These are phyloP conservation scores for Xylariaceae sp. DNA, from an alignment of 2,329 filamentous ascomycete species.

Conservation along the genomic window DNA sequence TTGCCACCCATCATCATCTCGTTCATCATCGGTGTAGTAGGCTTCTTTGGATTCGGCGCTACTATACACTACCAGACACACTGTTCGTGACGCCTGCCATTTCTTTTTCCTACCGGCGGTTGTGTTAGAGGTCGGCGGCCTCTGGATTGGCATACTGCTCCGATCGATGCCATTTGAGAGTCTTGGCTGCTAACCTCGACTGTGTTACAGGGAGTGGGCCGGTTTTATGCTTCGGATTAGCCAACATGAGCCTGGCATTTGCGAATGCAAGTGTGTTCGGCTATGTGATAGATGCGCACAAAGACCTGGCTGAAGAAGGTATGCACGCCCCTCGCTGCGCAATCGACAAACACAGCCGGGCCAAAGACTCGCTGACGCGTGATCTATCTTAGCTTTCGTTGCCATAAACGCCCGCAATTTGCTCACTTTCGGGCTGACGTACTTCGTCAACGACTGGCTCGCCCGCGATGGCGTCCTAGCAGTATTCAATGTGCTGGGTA, in stretches of 20 bases:
- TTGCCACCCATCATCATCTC: conserved; percentile 38
- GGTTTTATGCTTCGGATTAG: conserved; percentile 44
- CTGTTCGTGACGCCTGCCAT: conserved; percentile 23
- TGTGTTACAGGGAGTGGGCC: conserved; percentile 33
- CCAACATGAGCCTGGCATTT: conserved; percentile 46
- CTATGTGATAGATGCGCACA: conserved; percentile 47
- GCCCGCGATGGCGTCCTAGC: conserved; percentile 32
- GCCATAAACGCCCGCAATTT: conserved; percentile 48
- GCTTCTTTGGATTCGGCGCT: conserved; percentile 46
- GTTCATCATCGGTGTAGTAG: conserved; percentile 37
- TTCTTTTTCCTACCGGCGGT: too few relatives aligned
- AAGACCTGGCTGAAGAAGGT: conserved; percentile 41
- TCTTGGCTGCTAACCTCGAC: too few relatives aligned
- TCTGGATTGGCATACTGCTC: too few relatives aligned
- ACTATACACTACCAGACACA: conserved; percentile 42
- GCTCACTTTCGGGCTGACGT: conserved; percentile 44
- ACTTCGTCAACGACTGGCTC: conserved; percentile 40
- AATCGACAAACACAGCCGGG: too few relatives aligned
- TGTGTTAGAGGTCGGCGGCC: too few relatives aligned
- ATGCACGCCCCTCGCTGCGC: conserved; percentile 4
- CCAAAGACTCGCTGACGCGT: conserved; percentile 1
- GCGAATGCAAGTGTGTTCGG: conserved; percentile 46
- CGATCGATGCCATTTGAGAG: too few relatives aligned
- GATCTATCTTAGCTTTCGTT: conserved; percentile 37
- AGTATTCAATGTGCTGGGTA: conserved; percentile 37